These are phyloP conservation scores for Saturnispora bothae DNA, from an alignment of 805 yeast species.

Conservation along the genomic window DNA sequence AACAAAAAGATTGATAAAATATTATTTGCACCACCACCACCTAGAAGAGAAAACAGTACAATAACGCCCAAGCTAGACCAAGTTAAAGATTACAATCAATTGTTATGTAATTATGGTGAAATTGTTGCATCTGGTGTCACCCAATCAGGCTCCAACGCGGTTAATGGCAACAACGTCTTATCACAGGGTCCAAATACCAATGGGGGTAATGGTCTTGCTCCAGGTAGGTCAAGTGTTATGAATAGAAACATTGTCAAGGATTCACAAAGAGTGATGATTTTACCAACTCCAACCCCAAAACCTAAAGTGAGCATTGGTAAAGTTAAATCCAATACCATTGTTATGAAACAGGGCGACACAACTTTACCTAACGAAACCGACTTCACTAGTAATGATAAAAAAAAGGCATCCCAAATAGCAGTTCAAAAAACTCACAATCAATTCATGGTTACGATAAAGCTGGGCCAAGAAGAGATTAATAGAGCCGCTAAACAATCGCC, in stretches of 20 bases:
- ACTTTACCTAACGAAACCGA: conserved; percentile 8
- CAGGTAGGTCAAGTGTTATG: conserved; percentile 46
- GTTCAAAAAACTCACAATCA: not conserved
- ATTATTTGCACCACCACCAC: conserved; percentile 16
- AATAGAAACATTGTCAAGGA: conserved; percentile 37
- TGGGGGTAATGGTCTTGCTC: conserved; percentile 48
- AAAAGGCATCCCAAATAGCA: not conserved
- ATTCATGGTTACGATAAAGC: conserved; percentile 3
- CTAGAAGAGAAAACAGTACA: conserved; percentile 19
- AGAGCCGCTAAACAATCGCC: not conserved
- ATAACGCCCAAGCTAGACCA: not conserved
- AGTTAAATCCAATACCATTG: conserved; percentile 1
- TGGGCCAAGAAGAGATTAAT: not conserved
- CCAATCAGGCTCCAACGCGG: conserved; percentile 17
- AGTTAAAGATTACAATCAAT: conserved; percentile 7
- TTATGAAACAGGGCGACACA: conserved; percentile 6
- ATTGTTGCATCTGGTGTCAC: conserved; percentile 51
- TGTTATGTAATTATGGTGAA: conserved; percentile 37
- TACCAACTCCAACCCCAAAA: not conserved
- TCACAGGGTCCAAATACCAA: not conserved
- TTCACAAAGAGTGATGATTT: conserved; percentile 12
- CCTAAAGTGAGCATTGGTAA: conserved; percentile 1
- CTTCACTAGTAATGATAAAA: not conserved
- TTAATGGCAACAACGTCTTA: conserved; percentile 6
- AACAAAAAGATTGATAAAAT: conserved; percentile 3